Percentiles rank a stretch among this genome's conserved stretches.
phyloP scores from a whole-genome alignment of 228 moss, liverwort and hornwort species.

The Sphagnum fallax region DNA sequence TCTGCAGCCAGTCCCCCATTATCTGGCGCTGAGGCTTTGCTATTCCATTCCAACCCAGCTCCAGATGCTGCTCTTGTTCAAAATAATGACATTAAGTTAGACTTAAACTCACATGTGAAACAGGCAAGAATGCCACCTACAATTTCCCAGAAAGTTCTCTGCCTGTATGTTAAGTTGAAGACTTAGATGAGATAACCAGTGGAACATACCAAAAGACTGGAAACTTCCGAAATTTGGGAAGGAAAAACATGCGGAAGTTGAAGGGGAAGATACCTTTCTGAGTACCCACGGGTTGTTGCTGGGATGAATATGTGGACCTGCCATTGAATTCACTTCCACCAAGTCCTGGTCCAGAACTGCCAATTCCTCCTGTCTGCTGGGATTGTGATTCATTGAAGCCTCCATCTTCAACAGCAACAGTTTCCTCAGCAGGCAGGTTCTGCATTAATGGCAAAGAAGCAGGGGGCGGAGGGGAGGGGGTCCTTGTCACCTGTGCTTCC shows the following conservation, averaged over 20 bases:
- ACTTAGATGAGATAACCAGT: not conserved
- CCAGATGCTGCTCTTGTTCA: not conserved
- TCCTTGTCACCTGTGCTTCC: constrained; percentile 24
- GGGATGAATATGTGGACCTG: constrained; percentile 54
- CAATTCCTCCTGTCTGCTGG: constrained; percentile 29
- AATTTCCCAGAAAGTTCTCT: not conserved
- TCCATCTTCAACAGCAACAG: constrained; percentile 24
- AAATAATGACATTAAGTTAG: not conserved
- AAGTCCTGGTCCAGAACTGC: constrained; percentile 24
- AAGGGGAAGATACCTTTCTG: constrained; percentile 56
- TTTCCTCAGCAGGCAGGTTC: constrained; percentile 34
- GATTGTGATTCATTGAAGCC: constrained; percentile 17
- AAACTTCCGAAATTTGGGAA: not conserved
- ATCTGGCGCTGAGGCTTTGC: constrained; percentile 34
- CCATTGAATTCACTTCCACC: constrained; percentile 67
- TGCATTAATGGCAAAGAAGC: constrained; percentile 11
- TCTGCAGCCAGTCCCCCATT: constrained; percentile 24
- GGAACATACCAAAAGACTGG: not conserved
- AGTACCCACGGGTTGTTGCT: constrained; percentile 87
- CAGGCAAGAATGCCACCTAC: not conserved
- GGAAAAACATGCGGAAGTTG: not conserved
- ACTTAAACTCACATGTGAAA: not conserved
- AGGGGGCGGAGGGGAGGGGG: constrained; percentile 40
- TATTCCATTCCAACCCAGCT: constrained; percentile 67
- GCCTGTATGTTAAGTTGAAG: not conserved